A percentile compares a stretch with the other conserved stretches of the same genome.
Conservation (phyloP, 495 filamentous ascomycete genomes). For the Lophium mytilinum region DNA sequence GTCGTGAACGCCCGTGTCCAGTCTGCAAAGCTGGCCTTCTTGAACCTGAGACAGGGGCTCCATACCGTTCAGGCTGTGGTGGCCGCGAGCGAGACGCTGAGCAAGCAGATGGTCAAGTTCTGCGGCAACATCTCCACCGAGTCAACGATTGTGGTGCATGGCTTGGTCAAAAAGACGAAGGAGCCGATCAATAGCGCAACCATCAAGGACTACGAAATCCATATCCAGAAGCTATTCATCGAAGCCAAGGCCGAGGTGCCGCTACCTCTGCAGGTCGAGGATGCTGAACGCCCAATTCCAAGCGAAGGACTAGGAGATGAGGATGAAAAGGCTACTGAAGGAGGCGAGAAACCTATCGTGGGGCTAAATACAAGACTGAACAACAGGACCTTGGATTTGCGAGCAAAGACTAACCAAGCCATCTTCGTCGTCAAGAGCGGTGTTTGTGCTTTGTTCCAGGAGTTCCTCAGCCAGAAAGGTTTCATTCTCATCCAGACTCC, state of each 20-base stretch:
- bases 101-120: constrained; percentile 85
- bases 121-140: constrained; percentile 70
- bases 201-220: constrained; percentile 67
- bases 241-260: constrained; percentile 55
- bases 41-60: constrained; percentile 33
- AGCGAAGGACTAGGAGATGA: constrained; percentile 29
- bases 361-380: constrained; percentile 36
- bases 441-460: constrained; percentile 33
- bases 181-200: constrained; percentile 73
- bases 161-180: constrained; percentile 62
- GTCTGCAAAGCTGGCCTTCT: constrained; percentile 38
- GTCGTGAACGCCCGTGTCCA: constrained; percentile 39
- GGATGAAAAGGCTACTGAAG: constrained; percentile 22
- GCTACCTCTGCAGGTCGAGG: constrained; percentile 52
- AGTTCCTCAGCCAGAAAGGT: constrained; percentile 31
- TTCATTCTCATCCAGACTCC: constrained; percentile 36
- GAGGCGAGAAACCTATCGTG: constrained; percentile 34
- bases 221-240: constrained; percentile 72
- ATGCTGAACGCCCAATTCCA: constrained; percentile 35
- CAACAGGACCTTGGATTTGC: constrained; percentile 38
- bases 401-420: constrained; percentile 35
- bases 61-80: constrained; percentile 38
- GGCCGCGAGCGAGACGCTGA: constrained; percentile 41
- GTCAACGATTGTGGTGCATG: constrained; percentile 70
- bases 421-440: constrained; percentile 40